Percentiles rank a stretch among this genome's conserved stretches.
Evolutionary conservation across 2,329 filamentous ascomycete genomes (phyloP).

Genomic region (Hypoxylon sp.): DNA sequence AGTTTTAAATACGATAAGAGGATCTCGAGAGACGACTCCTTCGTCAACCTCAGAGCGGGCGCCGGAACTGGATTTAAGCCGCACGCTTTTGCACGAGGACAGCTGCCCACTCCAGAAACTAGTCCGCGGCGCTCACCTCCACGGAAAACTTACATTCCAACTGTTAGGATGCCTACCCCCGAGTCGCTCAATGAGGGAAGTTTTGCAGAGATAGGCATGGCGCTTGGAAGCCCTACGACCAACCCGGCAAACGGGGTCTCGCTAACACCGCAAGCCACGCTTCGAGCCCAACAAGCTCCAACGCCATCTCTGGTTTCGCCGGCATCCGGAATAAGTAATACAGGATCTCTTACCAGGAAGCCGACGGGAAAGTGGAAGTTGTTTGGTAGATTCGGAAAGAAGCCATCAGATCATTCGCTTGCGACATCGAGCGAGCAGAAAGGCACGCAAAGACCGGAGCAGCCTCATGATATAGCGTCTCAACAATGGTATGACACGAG

Average conservation of each 20-base stretch:
- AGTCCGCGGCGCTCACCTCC: constrained; percentile 56
- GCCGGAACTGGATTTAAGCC: constrained; percentile 56
- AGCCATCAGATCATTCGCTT: constrained; percentile 53
- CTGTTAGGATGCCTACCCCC: constrained; percentile 60
- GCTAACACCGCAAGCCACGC: constrained; percentile 41
- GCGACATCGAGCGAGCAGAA: constrained; percentile 46
- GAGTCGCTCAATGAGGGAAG: constrained; percentile 61
- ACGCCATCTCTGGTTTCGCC: constrained; percentile 42
- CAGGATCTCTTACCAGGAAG: constrained; percentile 57
- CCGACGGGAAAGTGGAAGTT: constrained; percentile 72
- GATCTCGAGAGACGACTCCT: constrained; percentile 63
- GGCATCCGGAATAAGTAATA: constrained; percentile 44
- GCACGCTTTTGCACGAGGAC: constrained; percentile 60
- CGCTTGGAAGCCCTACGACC: constrained; percentile 77
- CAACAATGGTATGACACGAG: constrained; percentile 43
- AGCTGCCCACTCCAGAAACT: constrained; percentile 61
- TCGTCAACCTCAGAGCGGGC: constrained; percentile 54
- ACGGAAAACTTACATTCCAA: constrained; percentile 53
- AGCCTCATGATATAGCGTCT: constrained; percentile 36
- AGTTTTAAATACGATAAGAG: constrained; percentile 59
- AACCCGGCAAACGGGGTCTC: constrained; percentile 53
- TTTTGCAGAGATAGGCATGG: constrained; percentile 76
- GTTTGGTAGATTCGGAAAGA: constrained; percentile 69
- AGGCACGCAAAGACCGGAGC: constrained; percentile 38
- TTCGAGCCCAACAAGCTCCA: constrained; percentile 36